phyloP scores from a whole-genome alignment of 2,329 filamentous ascomycete species.

The Ascochyta koolunga region DNA sequence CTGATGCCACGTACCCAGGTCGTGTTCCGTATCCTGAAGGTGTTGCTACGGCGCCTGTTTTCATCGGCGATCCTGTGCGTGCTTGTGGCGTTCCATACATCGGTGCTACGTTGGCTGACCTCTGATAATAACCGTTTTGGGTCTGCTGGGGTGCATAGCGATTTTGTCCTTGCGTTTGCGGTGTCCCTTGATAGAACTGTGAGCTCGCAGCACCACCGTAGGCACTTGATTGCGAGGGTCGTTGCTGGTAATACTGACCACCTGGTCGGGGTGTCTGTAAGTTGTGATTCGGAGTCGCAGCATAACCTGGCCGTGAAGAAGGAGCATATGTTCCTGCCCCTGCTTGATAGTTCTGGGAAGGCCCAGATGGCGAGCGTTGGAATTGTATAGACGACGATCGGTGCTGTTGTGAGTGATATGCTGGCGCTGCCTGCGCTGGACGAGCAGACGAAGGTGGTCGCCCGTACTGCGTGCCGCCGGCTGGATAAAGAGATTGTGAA shows the following conservation, averaged over 20 bases:
- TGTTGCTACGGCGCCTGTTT: constrained; percentile 30
- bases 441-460: constrained; percentile 38
- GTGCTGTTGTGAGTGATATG: constrained; percentile 45
- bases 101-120: constrained; percentile 42
- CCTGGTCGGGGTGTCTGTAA: constrained; percentile 42
- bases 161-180: constrained; percentile 40
- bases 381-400: constrained; percentile 47
- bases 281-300: constrained; percentile 35
- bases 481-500: constrained; percentile 38
- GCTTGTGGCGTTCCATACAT: constrained; percentile 43
- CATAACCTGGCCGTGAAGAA: constrained; percentile 34
- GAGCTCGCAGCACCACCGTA: constrained; percentile 38
- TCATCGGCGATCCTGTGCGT: constrained; percentile 47
- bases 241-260: constrained; percentile 40
- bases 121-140: constrained; percentile 43
- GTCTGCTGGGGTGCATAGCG: constrained; percentile 40
- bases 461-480: constrained; percentile 37
- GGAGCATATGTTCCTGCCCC: constrained; percentile 36
- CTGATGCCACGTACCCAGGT: constrained; percentile 36
- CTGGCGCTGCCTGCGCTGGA: constrained; percentile 36
- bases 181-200: constrained; percentile 43
- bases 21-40: constrained; percentile 38
- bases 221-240: constrained; percentile 34
- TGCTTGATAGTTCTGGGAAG: constrained; percentile 37
- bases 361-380: constrained; percentile 41